A percentile compares a stretch with the other conserved stretches of the same genome.
phyloP scores from a whole-genome alignment of 169 alveolate species.

The Plasmodium inui region DNA sequence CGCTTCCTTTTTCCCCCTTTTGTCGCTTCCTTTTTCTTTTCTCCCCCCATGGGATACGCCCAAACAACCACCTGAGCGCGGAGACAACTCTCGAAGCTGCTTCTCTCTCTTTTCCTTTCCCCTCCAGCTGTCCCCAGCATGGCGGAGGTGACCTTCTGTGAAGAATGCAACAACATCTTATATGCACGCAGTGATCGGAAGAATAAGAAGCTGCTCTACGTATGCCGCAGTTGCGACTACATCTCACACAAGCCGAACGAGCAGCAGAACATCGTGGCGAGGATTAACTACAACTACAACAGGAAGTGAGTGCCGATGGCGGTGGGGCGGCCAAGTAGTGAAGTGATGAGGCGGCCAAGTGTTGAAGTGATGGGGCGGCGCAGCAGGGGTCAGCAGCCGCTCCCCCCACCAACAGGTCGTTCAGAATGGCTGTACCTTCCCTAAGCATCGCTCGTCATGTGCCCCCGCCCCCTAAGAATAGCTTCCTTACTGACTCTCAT shows the following conservation, averaged over 20 bases:
- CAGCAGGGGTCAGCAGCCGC: background rate
- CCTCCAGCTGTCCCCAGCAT: constrained; percentile 19
- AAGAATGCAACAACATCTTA: constrained; percentile 81
- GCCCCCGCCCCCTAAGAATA: no score
- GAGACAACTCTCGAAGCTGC: background rate
- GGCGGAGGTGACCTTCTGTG: constrained; percentile 80
- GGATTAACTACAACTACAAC: constrained; percentile 77
- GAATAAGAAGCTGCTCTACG: constrained; percentile 74
- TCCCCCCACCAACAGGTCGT: background rate
- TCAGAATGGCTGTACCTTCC: background rate
- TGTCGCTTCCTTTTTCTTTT: background rate
- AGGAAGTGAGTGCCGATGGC: constrained; percentile 51
- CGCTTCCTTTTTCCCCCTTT: background rate
- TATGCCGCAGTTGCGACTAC: constrained; percentile 80
- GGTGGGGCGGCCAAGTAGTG: background rate
- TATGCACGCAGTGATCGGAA: constrained; percentile 78
- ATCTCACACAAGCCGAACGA: constrained; percentile 76
- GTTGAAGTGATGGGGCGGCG: no score
- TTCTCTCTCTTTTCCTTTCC: background rate
- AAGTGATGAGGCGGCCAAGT: no score
- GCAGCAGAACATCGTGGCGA: constrained; percentile 78
- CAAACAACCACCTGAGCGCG: background rate
- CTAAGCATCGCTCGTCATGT: no score
- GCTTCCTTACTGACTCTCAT: no score
- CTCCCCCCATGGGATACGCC: background rate